phyloP scores from a whole-genome alignment of 179 eudicot genomes.

The Silene coronaria region DNA sequence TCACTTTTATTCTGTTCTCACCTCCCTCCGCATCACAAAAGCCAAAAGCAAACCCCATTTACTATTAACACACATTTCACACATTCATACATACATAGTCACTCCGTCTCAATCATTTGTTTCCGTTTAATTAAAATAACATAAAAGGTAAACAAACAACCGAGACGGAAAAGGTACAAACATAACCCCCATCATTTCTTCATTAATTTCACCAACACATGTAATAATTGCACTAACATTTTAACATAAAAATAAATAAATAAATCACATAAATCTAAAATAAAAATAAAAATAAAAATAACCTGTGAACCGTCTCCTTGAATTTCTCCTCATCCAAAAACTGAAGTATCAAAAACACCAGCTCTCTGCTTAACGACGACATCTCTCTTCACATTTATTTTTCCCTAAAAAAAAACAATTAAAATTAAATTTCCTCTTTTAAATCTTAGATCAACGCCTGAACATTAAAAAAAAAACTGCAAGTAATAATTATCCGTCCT shows the following conservation, averaged over 20 bases:
- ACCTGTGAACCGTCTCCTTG: conserved; percentile 48
- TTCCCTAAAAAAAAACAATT: neutral
- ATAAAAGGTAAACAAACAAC: too few species aligned
- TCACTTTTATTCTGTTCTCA: conserved; percentile 4
- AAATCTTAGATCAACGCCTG: conserved; percentile 35
- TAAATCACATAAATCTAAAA: neutral
- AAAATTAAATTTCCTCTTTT: conserved; percentile 8
- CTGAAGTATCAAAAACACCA: conserved; percentile 47
- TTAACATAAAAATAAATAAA: neutral
- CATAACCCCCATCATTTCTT: neutral
- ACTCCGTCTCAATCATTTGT: too few species aligned
- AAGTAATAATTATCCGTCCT: too few species aligned
- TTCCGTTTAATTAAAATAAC: too few species aligned
- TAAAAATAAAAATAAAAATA: neutral
- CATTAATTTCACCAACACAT: neutral
- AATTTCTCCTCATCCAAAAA: conserved; percentile 49
- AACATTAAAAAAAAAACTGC: neutral
- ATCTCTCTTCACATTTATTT: conserved; percentile 17
- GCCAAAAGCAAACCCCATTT: conserved; percentile 26
- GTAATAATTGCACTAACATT: neutral
- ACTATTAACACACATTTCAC: conserved; percentile 5
- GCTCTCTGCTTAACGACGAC: conserved; percentile 47
- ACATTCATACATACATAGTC: neutral
- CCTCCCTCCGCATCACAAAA: conserved; percentile 20
- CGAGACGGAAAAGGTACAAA: too few species aligned